Evolutionary conservation across 2,329 filamentous ascomycete species (phyloP).

Genomic region (Paraphaeosphaeria sporulosa): DNA sequence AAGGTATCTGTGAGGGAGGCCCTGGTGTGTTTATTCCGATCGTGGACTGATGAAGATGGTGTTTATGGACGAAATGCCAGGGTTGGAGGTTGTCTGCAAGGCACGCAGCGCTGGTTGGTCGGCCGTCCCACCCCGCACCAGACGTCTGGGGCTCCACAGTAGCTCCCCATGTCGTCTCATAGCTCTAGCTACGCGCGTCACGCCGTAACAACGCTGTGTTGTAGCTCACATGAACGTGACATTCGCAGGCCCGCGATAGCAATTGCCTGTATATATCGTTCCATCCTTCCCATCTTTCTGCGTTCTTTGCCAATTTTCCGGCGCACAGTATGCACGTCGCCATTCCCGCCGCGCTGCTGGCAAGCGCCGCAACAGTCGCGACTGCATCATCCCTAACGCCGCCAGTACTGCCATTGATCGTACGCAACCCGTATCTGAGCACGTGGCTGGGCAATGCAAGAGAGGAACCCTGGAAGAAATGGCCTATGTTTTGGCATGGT

Average conservation of each 20-base stretch:
- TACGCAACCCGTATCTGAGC: constrained; percentile 60
- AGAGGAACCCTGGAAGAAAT: constrained; percentile 78
- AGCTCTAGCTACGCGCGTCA: constrained; percentile 21
- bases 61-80: background rate
- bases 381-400: constrained; percentile 63
- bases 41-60: constrained; percentile 12
- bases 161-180: constrained; percentile 24
- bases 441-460: constrained; percentile 70
- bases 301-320: constrained; percentile 8
- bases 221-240: constrained; percentile 8
- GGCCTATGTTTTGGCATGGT: constrained; percentile 87
- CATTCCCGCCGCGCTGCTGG: constrained; percentile 48
- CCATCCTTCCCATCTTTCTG: background rate
- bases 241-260: constrained; percentile 9
- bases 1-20: background rate
- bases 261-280: constrained; percentile 14
- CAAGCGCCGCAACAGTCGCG: constrained; percentile 51
- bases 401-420: constrained; percentile 59
- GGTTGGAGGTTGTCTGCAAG: constrained; percentile 31
- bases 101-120: constrained; percentile 35
- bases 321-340: constrained; percentile 39
- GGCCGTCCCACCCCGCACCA: constrained; percentile 30
- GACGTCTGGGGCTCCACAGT: constrained; percentile 21
- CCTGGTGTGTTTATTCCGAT: background rate
- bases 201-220: constrained; percentile 14